Evolutionary conservation across 805 yeast species (phyloP).

Genomic region (Starmerella vaccinii): DNA sequence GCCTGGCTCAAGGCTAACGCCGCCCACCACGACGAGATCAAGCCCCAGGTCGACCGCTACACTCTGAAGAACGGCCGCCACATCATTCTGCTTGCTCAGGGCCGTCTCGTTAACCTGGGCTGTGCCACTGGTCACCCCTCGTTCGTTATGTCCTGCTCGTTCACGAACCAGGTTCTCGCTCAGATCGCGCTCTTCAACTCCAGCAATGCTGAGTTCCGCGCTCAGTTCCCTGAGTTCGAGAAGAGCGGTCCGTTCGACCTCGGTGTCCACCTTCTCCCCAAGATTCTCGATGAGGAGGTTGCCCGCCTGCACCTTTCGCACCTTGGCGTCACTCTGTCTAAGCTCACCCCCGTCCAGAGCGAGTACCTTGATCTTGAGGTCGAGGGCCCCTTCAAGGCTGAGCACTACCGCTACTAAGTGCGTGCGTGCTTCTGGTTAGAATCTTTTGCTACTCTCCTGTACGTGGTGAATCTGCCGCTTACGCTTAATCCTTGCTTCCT

Average conservation of each 20-base stretch:
- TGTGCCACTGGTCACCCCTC: conserved; percentile 99
- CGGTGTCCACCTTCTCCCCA: conserved; percentile 95
- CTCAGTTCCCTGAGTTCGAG: conserved; percentile 76
- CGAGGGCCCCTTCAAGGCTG: conserved; percentile 97
- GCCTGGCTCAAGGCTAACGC: conserved; percentile 97
- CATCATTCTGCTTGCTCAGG: conserved; percentile 93
- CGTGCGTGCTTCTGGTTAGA: neutral
- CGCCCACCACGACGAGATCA: conserved; percentile 86
- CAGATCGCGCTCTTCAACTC: conserved; percentile 96
- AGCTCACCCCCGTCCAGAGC: conserved; percentile 68
- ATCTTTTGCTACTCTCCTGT: too few relatives aligned
- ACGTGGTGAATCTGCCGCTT: too few relatives aligned
- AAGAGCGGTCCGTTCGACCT: conserved; percentile 82
- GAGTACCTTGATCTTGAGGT: conserved; percentile 86
- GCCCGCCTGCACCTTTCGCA: conserved; percentile 94
- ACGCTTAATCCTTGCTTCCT: too few relatives aligned
- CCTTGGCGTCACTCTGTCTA: conserved; percentile 79
- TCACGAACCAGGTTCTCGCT: conserved; percentile 98
- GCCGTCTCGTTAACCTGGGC: conserved; percentile 98
- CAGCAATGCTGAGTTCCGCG: conserved; percentile 66
- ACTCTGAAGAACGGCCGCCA: conserved; percentile 82
- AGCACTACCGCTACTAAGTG: conserved; percentile 87
- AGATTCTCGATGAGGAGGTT: conserved; percentile 96
- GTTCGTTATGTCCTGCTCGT: conserved; percentile 98
- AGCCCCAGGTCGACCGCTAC: conserved; percentile 98